phyloP scores from a whole-genome alignment of 345 rosid genomes.

The Eucalyptus microcorys region DNA sequence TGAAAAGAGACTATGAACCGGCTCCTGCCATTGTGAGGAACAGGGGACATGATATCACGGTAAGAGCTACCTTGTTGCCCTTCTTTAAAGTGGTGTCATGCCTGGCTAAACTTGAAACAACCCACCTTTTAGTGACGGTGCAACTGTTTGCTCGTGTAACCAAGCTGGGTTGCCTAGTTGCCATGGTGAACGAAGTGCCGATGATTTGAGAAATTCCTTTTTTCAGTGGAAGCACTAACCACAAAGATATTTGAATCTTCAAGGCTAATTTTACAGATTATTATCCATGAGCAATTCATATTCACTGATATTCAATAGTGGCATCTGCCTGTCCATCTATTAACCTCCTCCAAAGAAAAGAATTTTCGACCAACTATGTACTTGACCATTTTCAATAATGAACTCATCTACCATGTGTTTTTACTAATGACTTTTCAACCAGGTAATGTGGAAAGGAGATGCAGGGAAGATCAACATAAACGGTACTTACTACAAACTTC shows the following conservation, averaged over 20 bases:
- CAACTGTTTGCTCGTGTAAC: not conserved
- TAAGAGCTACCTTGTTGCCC: not conserved
- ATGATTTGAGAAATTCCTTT: not conserved
- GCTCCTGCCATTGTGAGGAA: slow-evolving; percentile 45
- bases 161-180: not conserved
- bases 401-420: not conserved
- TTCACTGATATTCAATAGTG: not conserved
- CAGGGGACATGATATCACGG: slow-evolving; percentile 63
- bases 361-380: not conserved
- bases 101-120: not conserved
- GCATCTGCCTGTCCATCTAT: not conserved
- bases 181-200: not conserved
- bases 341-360: not conserved
- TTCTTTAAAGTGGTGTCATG: not conserved
- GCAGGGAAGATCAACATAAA: slow-evolving; percentile 50
- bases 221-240: not conserved
- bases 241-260: not conserved
- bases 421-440: not conserved
- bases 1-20: slow-evolving; percentile 39
- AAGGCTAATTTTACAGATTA: not conserved
- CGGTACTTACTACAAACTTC: slow-evolving; percentile 23
- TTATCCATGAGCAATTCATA: not conserved
- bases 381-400: not conserved
- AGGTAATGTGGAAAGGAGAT: slow-evolving; percentile 64
- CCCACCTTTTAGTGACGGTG: not conserved